Conservation (phyloP, 1,139 yeast genomes). For the Hansenula sp. region DNA sequence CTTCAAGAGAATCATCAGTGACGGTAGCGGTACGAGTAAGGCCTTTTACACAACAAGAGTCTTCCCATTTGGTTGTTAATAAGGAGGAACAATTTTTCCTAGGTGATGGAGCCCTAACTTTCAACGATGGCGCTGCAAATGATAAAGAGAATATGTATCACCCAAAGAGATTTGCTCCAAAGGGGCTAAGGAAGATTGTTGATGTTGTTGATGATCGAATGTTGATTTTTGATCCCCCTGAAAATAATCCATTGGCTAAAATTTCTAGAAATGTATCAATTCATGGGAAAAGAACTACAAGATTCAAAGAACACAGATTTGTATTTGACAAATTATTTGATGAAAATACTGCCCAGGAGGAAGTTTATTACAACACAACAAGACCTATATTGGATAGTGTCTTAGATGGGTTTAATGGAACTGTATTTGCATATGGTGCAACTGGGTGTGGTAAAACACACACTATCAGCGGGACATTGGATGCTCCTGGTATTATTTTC, state of each 20-base stretch:
- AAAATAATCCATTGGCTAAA: constrained; percentile 59
- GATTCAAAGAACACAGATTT: constrained; percentile 74
- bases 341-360: constrained; percentile 55
- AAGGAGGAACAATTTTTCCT: constrained; percentile 39
- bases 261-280: constrained; percentile 55
- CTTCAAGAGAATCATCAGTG: constrained; percentile 56
- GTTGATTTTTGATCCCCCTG: constrained; percentile 88
- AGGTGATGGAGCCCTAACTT: constrained; percentile 53
- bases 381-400: constrained; percentile 70
- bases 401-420: constrained; percentile 82
- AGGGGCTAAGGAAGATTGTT: constrained; percentile 66
- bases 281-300: constrained; percentile 30
- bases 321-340: constrained; percentile 81
- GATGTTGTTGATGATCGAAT: constrained; percentile 85
- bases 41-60: constrained; percentile 70
- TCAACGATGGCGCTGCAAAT: constrained; percentile 15
- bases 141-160: constrained; percentile 19
- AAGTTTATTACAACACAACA: constrained; percentile 66
- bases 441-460: constrained; percentile 99
- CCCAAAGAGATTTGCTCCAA: constrained; percentile 32
- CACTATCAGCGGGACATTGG: constrained; percentile 76
- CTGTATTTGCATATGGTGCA: constrained; percentile 96
- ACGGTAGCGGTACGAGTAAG: constrained; percentile 80
- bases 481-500: constrained; percentile 77
- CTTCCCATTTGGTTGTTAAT: constrained; percentile 36